phyloP scores from a whole-genome alignment of 1,284 basidiomycete genomes.

The Irpex lacteus region DNA sequence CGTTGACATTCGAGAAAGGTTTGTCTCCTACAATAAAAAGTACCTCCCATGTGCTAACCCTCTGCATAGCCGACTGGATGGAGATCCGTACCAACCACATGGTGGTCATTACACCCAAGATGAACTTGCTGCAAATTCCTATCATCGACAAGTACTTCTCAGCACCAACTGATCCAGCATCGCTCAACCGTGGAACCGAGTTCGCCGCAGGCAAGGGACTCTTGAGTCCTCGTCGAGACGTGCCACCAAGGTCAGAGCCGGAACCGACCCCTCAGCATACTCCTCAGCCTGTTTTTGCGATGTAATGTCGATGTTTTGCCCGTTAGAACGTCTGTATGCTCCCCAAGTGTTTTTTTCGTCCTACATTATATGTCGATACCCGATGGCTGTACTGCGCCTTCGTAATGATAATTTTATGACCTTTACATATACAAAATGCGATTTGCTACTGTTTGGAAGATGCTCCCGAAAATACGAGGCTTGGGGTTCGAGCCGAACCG shows the following conservation, averaged over 20 bases:
- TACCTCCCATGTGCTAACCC: neutral
- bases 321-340: neutral
- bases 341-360: neutral
- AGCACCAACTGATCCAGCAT: slow-evolving; percentile 70
- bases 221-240: slow-evolving; percentile 44
- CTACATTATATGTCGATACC: neutral
- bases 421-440: neutral
- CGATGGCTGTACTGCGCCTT: neutral
- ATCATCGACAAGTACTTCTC: slow-evolving; percentile 92
- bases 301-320: slow-evolving; percentile 1
- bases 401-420: neutral
- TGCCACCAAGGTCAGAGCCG: slow-evolving; percentile 6
- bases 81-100: slow-evolving; percentile 91
- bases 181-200: slow-evolving; percentile 58
- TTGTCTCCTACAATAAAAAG: slow-evolving; percentile 19
- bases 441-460: neutral
- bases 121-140: slow-evolving; percentile 93
- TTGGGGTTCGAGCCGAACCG: neutral
- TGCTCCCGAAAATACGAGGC: neutral
- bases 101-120: slow-evolving; percentile 87
- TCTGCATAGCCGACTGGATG: slow-evolving; percentile 82
- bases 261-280: slow-evolving; percentile 1
- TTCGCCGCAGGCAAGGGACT: slow-evolving; percentile 77
- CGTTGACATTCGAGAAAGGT: slow-evolving; percentile 93
- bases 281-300: slow-evolving; percentile 12